phyloP scores from a whole-genome alignment of 2,329 filamentous ascomycete genomes.

The Aspergillus sp. region DNA sequence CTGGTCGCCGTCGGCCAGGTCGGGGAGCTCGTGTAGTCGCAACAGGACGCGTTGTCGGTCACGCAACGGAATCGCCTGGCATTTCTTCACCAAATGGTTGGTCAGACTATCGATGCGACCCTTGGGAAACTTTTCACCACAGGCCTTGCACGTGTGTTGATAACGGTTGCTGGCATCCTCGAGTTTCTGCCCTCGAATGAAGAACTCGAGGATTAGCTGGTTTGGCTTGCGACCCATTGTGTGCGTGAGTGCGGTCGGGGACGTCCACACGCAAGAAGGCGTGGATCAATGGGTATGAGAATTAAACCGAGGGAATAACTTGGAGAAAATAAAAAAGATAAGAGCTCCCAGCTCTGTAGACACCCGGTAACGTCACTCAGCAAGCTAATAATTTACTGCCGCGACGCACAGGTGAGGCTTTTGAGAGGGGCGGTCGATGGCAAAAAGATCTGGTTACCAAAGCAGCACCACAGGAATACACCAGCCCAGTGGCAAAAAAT shows the following conservation, averaged over 20 bases:
- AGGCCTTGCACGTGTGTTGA: constrained; percentile 82
- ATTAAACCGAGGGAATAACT: neutral
- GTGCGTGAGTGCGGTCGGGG: neutral
- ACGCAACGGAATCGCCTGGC: constrained; percentile 68
- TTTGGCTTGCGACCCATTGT: constrained; percentile 81
- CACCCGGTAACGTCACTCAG: too few species aligned
- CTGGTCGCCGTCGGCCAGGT: constrained; percentile 40
- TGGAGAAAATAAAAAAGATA: neutral
- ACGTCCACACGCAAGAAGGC: neutral
- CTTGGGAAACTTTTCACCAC: constrained; percentile 84
- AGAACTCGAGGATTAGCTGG: constrained; percentile 80
- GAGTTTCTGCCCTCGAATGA: constrained; percentile 79
- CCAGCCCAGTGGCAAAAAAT: too few species aligned
- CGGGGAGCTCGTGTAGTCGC: constrained; percentile 65
- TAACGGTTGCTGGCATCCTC: constrained; percentile 89
- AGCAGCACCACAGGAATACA: too few species aligned
- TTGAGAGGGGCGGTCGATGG: too few species aligned
- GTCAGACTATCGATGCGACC: constrained; percentile 79
- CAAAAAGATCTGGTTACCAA: too few species aligned
- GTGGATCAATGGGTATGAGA: neutral
- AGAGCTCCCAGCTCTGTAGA: neutral
- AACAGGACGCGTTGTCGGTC: constrained; percentile 73
- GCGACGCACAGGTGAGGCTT: too few species aligned
- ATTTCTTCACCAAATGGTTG: constrained; percentile 80
- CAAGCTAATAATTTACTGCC: too few species aligned